Evolutionary conservation across 2,329 filamentous ascomycete genomes (phyloP).

Genomic region (Pestalotiopsis fici): DNA sequence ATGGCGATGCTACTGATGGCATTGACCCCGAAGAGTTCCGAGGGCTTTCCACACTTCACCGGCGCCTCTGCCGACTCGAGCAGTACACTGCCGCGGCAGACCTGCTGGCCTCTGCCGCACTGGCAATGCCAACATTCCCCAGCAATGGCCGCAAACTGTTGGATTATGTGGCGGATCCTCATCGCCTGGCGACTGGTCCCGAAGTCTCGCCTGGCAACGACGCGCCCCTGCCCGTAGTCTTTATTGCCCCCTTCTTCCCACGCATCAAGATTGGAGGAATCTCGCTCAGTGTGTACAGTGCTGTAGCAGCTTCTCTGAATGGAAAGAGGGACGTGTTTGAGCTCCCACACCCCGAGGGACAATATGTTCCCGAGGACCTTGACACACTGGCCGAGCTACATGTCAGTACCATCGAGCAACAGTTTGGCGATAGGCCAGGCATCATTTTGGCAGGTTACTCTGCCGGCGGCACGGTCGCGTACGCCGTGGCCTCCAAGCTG

Average conservation of each 20-base stretch:
- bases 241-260: conserved; percentile 7
- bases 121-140: conserved; percentile 8
- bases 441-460: conserved; percentile 7
- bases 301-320: conserved; percentile 1
- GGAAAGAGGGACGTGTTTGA: conserved; percentile 7
- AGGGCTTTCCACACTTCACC: conserved; percentile 4
- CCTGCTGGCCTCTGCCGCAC: conserved; percentile 6
- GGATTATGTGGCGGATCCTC: conserved; percentile 3
- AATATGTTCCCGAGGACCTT: conserved; percentile 2
- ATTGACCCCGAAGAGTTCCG: conserved; percentile 4
- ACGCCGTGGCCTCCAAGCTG: conserved; percentile 5
- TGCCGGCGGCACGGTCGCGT: conserved; percentile 3
- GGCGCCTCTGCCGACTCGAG: conserved; percentile 4
- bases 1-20: neutral
- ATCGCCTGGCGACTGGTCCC: conserved; percentile 6
- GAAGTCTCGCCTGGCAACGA: neutral
- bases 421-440: conserved; percentile 1
- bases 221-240: neutral
- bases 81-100: conserved; percentile 9
- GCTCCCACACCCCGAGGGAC: conserved; percentile 5
- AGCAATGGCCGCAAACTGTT: neutral
- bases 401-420: neutral
- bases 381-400: conserved; percentile 6
- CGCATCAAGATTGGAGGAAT: conserved; percentile 5
- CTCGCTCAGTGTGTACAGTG: conserved; percentile 4